Percentiles rank a stretch among this genome's conserved stretches.
Conservation (phyloP, 2,329 filamentous ascomycete species). For the Myriosclerotinia curreyana region DNA sequence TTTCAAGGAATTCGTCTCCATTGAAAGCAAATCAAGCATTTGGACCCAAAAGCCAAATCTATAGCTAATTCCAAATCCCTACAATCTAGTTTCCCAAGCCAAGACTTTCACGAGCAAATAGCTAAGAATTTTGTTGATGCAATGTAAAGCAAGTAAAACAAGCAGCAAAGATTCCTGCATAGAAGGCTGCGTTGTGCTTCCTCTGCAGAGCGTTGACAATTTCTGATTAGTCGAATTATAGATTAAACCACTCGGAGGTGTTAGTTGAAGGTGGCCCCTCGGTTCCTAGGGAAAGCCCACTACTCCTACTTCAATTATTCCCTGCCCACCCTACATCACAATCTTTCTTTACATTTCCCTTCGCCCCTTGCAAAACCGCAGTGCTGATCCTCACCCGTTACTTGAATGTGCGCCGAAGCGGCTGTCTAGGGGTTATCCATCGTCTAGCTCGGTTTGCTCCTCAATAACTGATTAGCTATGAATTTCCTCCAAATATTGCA, state of each 20-base stretch:
- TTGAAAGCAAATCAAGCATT: slow-evolving; percentile 14
- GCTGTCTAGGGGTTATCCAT: slow-evolving; percentile 19
- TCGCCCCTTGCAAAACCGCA: slow-evolving; percentile 29
- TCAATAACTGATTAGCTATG: slow-evolving; percentile 32
- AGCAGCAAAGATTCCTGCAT: slow-evolving; percentile 26
- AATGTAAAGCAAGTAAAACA: slow-evolving; percentile 9
- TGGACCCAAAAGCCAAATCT: background rate
- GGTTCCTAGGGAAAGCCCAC: slow-evolving; percentile 20
- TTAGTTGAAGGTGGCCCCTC: slow-evolving; percentile 25
- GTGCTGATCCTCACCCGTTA: slow-evolving; percentile 31
- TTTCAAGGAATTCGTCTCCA: background rate
- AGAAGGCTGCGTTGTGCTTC: slow-evolving; percentile 38
- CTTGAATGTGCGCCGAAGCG: slow-evolving; percentile 24
- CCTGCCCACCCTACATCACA: slow-evolving; percentile 17
- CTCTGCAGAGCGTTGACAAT: slow-evolving; percentile 25
- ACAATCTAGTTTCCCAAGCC: background rate
- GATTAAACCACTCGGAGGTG: slow-evolving; percentile 20
- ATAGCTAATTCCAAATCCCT: slow-evolving; percentile 6
- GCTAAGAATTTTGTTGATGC: background rate
- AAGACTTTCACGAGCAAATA: background rate
- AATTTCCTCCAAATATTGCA: slow-evolving; percentile 21
- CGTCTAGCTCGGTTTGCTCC: slow-evolving; percentile 26
- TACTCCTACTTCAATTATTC: slow-evolving; percentile 10
- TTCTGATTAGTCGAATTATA: slow-evolving; percentile 22
- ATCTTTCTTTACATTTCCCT: slow-evolving; percentile 10